These are phyloP conservation scores for Populus trichocarpa DNA, from an alignment of 441 rosid species.

Conservation along the genomic window DNA sequence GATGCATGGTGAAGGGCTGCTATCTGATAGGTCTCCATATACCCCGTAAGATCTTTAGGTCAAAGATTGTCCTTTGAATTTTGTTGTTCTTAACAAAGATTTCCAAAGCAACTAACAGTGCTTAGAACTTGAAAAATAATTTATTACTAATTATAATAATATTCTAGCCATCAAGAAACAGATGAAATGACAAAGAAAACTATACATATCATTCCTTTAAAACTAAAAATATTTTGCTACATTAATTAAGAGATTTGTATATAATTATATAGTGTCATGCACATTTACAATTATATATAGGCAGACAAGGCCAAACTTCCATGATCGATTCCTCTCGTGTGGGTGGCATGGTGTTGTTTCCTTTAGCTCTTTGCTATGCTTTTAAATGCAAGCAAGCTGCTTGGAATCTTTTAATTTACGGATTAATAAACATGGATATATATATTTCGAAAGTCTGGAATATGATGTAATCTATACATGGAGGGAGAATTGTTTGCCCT, in stretches of 20 bases:
- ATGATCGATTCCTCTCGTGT: constrained; percentile 15
- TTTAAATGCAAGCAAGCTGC: constrained; percentile 10
- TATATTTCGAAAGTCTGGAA: background rate
- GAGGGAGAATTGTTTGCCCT: background rate
- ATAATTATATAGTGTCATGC: too few relatives aligned
- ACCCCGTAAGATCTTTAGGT: constrained; percentile 48
- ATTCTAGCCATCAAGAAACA: too few relatives aligned
- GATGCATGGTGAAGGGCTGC: constrained; percentile 6
- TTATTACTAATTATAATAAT: too few relatives aligned
- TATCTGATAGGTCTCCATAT: constrained; percentile 23
- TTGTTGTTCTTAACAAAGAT: background rate
- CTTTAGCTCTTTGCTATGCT: background rate
- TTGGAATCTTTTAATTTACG: background rate
- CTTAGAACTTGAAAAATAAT: background rate
- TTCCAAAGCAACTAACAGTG: too few relatives aligned
- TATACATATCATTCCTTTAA: too few relatives aligned
- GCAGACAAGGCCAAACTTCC: too few relatives aligned
- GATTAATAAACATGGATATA: background rate
- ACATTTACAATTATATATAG: too few relatives aligned
- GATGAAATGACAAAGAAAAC: too few relatives aligned
- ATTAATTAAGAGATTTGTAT: too few relatives aligned
- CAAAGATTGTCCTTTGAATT: constrained; percentile 52
- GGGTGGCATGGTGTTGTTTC: constrained; percentile 34
- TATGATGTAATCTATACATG: background rate
- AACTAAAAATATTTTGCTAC: too few relatives aligned